Percentiles rank a stretch among this genome's conserved stretches.
phyloP scores from a whole-genome alignment of 768 basidiomycete genomes.

The Psilocybe subaeruginosa region DNA sequence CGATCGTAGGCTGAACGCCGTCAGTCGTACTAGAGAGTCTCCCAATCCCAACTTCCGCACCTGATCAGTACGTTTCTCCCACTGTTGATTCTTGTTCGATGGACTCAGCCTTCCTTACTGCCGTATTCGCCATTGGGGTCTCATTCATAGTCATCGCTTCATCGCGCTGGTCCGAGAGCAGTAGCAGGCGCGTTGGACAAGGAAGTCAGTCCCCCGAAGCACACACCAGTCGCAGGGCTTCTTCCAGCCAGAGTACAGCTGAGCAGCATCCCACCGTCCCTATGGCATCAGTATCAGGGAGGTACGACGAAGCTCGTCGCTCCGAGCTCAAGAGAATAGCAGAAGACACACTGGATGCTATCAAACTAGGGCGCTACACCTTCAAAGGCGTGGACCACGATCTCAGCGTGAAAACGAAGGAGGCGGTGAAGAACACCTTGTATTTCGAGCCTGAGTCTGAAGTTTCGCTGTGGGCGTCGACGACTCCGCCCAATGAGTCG shows the following conservation, averaged over 20 bases:
- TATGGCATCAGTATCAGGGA: conserved; percentile 7
- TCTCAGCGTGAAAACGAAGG: conserved; percentile 25
- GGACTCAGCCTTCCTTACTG: conserved; percentile 7
- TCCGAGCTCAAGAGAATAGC: conserved; percentile 45
- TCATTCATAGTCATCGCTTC: neutral
- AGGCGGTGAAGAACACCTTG: conserved; percentile 43
- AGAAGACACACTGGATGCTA: conserved; percentile 49
- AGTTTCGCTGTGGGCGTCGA: conserved; percentile 48
- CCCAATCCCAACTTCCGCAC: neutral
- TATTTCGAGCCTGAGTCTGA: conserved; percentile 55
- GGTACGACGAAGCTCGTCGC: conserved; percentile 29
- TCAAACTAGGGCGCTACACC: conserved; percentile 45
- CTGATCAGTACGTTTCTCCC: neutral
- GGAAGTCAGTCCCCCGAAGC: neutral
- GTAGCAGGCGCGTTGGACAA: neutral
- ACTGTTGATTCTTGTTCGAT: neutral
- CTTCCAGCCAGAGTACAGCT: neutral
- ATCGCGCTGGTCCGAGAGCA: neutral
- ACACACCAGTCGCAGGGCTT: neutral
- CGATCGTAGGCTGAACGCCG: neutral
- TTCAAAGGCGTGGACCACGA: conserved; percentile 32
- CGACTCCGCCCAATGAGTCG: conserved; percentile 13
- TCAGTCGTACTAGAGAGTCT: neutral
- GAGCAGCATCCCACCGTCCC: neutral
- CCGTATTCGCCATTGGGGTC: neutral